Evolutionary conservation across 208 protist species (phyloP).

Genomic region (Acanthamoeba sp.): DNA sequence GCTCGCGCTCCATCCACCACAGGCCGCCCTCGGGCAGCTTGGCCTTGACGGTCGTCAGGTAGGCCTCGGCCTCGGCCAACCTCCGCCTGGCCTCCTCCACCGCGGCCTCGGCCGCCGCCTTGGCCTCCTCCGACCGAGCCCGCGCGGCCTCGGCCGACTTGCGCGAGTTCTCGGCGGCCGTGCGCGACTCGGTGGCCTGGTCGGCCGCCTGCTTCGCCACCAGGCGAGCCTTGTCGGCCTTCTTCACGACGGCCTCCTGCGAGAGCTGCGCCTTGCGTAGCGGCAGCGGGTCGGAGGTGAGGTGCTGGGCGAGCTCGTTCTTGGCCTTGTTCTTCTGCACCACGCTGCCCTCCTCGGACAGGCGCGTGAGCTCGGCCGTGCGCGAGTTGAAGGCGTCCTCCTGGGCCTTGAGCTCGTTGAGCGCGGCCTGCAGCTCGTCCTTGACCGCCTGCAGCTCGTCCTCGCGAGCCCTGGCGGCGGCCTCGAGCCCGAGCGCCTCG

Average conservation of each 20-base stretch:
- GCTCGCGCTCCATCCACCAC: slow-evolving; percentile 34
- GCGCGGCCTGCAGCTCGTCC: slow-evolving; percentile 64
- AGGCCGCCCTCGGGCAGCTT: background rate
- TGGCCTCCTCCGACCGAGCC: background rate
- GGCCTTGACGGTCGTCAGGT: background rate
- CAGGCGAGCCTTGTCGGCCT: slow-evolving; percentile 27
- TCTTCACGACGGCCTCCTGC: slow-evolving; percentile 60
- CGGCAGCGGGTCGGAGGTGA: slow-evolving; percentile 51
- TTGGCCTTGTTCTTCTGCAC: slow-evolving; percentile 59
- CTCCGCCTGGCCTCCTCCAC: background rate
- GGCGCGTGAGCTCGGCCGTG: slow-evolving; percentile 61
- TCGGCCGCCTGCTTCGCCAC: slow-evolving; percentile 8
- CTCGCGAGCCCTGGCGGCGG: slow-evolving; percentile 32
- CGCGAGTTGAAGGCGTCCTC: slow-evolving; percentile 69
- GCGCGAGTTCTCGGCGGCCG: background rate
- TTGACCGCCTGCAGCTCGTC: slow-evolving; percentile 51
- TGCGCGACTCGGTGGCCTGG: background rate
- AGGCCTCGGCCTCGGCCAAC: background rate
- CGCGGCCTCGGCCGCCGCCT: background rate
- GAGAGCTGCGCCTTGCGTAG: slow-evolving; percentile 63
- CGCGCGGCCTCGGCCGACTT: slow-evolving; percentile 5
- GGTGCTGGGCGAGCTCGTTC: slow-evolving; percentile 70
- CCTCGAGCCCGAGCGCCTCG: slow-evolving; percentile 33
- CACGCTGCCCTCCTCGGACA: background rate
- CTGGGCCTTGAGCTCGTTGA: slow-evolving; percentile 64